Conservation (phyloP, 108 stramenopile genomes). For the Nitzschia putrida region DNA sequence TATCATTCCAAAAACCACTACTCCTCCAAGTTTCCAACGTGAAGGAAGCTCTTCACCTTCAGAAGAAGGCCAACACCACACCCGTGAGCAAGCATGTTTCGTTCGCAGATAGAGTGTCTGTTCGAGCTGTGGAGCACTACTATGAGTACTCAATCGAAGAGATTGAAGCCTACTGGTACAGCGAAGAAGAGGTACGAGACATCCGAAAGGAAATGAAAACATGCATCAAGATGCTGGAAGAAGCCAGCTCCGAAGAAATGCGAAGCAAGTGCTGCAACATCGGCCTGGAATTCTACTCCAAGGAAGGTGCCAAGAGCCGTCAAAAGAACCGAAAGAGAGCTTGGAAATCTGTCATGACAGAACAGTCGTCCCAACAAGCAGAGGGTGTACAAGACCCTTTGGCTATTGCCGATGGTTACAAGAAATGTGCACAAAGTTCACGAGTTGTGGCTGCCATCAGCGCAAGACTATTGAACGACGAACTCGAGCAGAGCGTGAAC, state of each 20-base stretch:
- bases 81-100: constrained; percentile 2
- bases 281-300: constrained; percentile 5
- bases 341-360: background rate
- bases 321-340: background rate
- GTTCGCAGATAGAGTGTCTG: background rate
- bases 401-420: background rate
- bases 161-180: constrained; percentile 3
- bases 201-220: constrained; percentile 3
- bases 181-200: background rate
- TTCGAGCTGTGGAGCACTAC: background rate
- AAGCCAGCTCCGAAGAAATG: background rate
- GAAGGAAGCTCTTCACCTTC: no score
- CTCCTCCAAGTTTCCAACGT: no score
- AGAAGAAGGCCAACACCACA: background rate
- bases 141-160: constrained; percentile 1
- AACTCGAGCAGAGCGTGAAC: background rate
- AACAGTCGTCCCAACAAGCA: constrained; percentile 2
- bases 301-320: background rate
- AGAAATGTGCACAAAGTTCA: background rate
- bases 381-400: background rate
- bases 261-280: background rate
- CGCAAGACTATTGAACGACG: background rate
- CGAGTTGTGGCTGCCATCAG: background rate
- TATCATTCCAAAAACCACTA: no score
- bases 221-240: constrained; percentile 1